phyloP scores from a whole-genome alignment of 2,329 filamentous ascomycete species.

The Didymella keratinophila region DNA sequence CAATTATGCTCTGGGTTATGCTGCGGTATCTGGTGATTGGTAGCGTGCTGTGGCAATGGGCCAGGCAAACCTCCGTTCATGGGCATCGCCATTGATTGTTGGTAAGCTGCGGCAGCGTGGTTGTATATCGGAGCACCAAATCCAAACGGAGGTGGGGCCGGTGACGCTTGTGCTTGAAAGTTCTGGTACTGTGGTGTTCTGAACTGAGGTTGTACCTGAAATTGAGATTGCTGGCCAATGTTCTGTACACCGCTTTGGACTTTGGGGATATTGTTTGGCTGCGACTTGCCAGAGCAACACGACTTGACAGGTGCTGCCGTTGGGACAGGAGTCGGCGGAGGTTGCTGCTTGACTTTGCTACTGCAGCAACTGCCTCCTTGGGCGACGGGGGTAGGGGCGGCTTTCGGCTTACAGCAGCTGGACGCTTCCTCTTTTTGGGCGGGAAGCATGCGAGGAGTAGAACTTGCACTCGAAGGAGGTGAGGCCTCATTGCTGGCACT shows the following conservation, averaged over 20 bases:
- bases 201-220: constrained; percentile 33
- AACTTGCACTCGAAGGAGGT: constrained; percentile 48
- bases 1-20: constrained; percentile 60
- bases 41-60: constrained; percentile 34
- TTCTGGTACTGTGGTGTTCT: constrained; percentile 32
- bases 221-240: constrained; percentile 30
- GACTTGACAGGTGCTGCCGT: constrained; percentile 36
- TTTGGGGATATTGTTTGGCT: constrained; percentile 15
- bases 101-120: constrained; percentile 41
- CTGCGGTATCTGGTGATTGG: constrained; percentile 40
- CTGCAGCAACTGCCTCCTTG: constrained; percentile 42
- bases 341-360: constrained; percentile 31
- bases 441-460: constrained; percentile 46
- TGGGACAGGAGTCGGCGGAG: constrained; percentile 12
- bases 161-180: constrained; percentile 26
- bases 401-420: constrained; percentile 46
- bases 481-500: constrained; percentile 46
- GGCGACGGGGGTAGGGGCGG: constrained; percentile 22
- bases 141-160: constrained; percentile 33
- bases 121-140: constrained; percentile 48
- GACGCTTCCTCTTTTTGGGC: constrained; percentile 38
- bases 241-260: constrained; percentile 22
- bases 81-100: constrained; percentile 46
- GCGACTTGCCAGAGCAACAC: constrained; percentile 41
- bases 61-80: constrained; percentile 29